Evolutionary conservation across 192 early-diverging fungal species (phyloP).

Genomic region (Obelidium mucronatum): DNA sequence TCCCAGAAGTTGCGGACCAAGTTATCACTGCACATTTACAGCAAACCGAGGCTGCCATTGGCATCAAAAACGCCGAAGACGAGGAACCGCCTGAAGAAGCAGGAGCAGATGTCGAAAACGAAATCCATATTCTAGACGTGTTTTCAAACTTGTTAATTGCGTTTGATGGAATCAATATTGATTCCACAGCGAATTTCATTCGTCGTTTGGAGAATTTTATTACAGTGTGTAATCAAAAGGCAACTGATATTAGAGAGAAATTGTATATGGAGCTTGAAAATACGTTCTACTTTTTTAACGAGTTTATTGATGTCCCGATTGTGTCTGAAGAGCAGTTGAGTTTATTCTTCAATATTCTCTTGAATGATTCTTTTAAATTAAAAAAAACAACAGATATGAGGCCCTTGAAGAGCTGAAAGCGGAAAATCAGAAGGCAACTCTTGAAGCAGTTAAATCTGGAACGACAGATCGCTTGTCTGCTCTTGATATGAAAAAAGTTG

Average conservation of each 20-base stretch:
- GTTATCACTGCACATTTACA: conserved; percentile 36
- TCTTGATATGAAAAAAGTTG: conserved; percentile 54
- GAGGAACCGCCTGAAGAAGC: conserved; percentile 33
- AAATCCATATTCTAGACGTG: conserved; percentile 53
- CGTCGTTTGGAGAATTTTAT: conserved; percentile 53
- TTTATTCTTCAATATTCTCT: background rate
- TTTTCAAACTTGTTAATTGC: conserved; percentile 61
- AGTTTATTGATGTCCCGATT: conserved; percentile 65
- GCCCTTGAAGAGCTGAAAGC: conserved; percentile 55
- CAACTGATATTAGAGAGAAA: conserved; percentile 49
- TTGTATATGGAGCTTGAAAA: conserved; percentile 58
- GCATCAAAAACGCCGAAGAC: conserved; percentile 11
- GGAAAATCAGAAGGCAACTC: conserved; percentile 60
- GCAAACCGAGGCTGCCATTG: conserved; percentile 30
- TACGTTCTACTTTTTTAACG: conserved; percentile 65
- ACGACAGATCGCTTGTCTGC: conserved; percentile 59
- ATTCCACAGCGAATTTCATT: conserved; percentile 45
- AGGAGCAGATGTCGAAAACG: conserved; percentile 52
- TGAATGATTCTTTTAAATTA: conserved; percentile 5
- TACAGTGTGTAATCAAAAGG: conserved; percentile 38
- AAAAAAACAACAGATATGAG: conserved; percentile 42
- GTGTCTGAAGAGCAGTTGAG: conserved; percentile 64
- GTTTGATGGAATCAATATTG: conserved; percentile 47
- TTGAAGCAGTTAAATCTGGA: conserved; percentile 68
- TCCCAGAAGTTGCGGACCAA: conserved; percentile 48